Percentiles rank a stretch among this genome's conserved stretches.
phyloP scores from a whole-genome alignment of 2,329 filamentous ascomycete species.

The Bretziella fagacearum region DNA sequence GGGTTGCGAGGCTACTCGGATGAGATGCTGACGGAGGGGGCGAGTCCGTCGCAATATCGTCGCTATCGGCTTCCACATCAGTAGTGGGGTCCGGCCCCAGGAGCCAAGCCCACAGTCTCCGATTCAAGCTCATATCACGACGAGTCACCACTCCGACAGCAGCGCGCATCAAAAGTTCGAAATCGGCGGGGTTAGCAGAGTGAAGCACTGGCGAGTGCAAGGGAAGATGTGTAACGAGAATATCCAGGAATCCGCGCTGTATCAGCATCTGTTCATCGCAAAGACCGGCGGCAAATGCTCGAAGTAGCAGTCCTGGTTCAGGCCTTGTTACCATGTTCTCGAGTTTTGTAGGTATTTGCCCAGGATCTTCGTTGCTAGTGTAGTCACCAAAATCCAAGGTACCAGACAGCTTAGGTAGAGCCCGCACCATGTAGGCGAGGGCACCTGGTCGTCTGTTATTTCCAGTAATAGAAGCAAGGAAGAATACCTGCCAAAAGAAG shows the following conservation, averaged over 20 bases:
- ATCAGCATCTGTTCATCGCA: conserved; percentile 77
- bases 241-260: conserved; percentile 82
- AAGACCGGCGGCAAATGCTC: conserved; percentile 83
- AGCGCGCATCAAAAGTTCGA: conserved; percentile 66
- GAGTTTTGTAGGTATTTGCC: background rate
- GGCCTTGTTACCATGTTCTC: conserved; percentile 48
- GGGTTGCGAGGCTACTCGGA: conserved; percentile 34
- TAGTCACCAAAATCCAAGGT: conserved; percentile 26
- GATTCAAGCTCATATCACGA: conserved; percentile 91
- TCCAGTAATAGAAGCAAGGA: conserved; percentile 82
- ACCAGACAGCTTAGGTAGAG: conserved; percentile 51
- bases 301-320: conserved; percentile 75
- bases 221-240: conserved; percentile 79
- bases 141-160: conserved; percentile 76
- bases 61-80: conserved; percentile 12
- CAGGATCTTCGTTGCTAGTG: background rate
- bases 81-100: conserved; percentile 55
- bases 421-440: conserved; percentile 67
- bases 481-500: conserved; percentile 98
- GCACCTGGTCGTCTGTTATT: conserved; percentile 70
- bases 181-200: conserved; percentile 53
- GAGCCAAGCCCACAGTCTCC: conserved; percentile 91
- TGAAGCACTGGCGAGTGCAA: conserved; percentile 70
- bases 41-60: conserved; percentile 31
- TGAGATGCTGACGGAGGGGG: conserved; percentile 27